Conservation (phyloP, 2,329 filamentous ascomycete genomes). For the Aspergillus caelatus region DNA sequence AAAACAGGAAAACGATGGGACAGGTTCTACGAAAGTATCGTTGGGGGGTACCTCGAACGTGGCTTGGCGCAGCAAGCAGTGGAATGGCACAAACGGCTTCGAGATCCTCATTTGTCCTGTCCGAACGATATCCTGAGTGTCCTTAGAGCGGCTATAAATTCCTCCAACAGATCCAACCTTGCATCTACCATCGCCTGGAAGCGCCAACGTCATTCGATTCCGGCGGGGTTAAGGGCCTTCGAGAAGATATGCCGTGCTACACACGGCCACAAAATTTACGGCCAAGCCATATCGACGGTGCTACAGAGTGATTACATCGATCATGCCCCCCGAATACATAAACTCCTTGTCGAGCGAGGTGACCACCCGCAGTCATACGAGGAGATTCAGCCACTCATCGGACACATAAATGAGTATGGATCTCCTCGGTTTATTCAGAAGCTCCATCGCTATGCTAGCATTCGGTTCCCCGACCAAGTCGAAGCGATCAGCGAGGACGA, state of each 20-base stretch:
- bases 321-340: constrained; percentile 51
- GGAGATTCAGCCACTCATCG: constrained; percentile 45
- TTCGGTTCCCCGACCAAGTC: constrained; percentile 18
- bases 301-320: constrained; percentile 40
- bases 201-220: constrained; percentile 13
- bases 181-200: constrained; percentile 16
- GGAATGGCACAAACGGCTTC: constrained; percentile 42
- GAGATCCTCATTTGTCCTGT: constrained; percentile 32
- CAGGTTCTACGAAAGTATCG: constrained; percentile 41
- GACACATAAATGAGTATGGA: constrained; percentile 39
- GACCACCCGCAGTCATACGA: constrained; percentile 47
- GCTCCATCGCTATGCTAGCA: constrained; percentile 25
- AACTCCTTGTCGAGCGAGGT: constrained; percentile 42
- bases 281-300: constrained; percentile 44
- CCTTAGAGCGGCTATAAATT: constrained; percentile 30
- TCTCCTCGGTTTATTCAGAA: constrained; percentile 26
- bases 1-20: constrained; percentile 42
- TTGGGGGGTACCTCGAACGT: constrained; percentile 37
- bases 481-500: constrained; percentile 15
- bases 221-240: constrained; percentile 38
- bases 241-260: constrained; percentile 45
- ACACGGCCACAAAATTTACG: constrained; percentile 47
- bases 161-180: constrained; percentile 22
- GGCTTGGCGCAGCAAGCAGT: constrained; percentile 35
- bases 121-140: constrained; percentile 35